phyloP scores from a whole-genome alignment of 176 grass and related monocot species.

The Carex scoparia region DNA sequence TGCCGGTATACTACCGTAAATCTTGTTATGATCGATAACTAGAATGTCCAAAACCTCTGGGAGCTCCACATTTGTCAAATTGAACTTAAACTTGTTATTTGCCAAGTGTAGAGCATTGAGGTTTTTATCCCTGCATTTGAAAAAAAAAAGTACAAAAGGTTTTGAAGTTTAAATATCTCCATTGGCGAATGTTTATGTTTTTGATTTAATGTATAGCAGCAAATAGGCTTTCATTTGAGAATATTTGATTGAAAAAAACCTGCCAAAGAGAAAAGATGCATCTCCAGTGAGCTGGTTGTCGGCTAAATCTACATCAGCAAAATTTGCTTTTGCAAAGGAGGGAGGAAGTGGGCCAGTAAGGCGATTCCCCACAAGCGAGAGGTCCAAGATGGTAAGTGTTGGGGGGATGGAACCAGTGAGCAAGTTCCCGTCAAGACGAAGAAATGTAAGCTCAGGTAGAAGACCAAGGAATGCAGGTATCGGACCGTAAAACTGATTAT shows the following conservation, averaged over 20 bases:
- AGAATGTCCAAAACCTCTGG: conserved; percentile 35
- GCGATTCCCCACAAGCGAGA: conserved; percentile 33
- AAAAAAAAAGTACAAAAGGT: not conserved
- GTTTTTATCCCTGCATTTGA: conserved; percentile 16
- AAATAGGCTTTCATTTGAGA: not conserved
- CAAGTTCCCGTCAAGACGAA: conserved; percentile 52
- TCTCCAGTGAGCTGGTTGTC: conserved; percentile 48
- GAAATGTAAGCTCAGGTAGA: conserved; percentile 34
- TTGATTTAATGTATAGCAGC: not conserved
- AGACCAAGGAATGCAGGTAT: conserved; percentile 42
- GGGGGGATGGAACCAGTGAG: conserved; percentile 34
- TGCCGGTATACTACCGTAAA: conserved; percentile 48
- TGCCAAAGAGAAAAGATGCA: conserved; percentile 52
- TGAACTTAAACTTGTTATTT: conserved; percentile 42
- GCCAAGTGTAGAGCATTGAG: conserved; percentile 38
- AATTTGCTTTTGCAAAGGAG: conserved; percentile 23
- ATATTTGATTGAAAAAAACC: conserved; percentile 1
- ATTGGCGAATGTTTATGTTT: not conserved
- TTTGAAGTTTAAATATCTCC: not conserved
- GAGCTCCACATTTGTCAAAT: conserved; percentile 40
- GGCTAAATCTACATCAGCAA: conserved; percentile 31
- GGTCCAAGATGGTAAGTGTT: conserved; percentile 30
- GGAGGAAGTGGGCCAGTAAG: conserved; percentile 38
- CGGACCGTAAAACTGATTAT: conserved; percentile 37
- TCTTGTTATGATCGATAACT: conserved; percentile 37